phyloP scores from a whole-genome alignment of 2,329 filamentous ascomycete species.

The Sporothrix variecibatus region DNA sequence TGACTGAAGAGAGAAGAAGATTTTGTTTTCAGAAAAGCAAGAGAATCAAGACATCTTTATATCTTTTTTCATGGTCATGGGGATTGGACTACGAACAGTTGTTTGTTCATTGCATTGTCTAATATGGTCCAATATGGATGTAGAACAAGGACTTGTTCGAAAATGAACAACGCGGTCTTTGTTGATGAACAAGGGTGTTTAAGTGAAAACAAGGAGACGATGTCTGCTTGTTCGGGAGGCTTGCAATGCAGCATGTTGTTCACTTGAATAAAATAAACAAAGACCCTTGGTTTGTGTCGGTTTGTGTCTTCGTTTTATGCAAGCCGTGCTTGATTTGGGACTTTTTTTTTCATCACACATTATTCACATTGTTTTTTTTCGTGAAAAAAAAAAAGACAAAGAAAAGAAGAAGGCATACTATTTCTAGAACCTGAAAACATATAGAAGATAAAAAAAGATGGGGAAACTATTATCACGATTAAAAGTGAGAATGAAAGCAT shows the following conservation, averaged over 20 bases:
- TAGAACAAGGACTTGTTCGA: neutral
- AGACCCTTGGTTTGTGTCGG: neutral
- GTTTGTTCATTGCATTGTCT: neutral
- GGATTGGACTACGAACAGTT: neutral
- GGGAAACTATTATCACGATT: neutral
- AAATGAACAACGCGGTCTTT: neutral
- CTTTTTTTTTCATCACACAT: neutral
- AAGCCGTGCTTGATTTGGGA: neutral
- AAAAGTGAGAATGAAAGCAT: neutral
- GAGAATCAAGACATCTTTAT: neutral
- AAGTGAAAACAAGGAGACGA: neutral
- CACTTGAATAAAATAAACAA: neutral
- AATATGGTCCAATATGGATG: neutral
- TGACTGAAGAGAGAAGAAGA: slow-evolving; percentile 11
- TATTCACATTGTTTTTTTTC: neutral
- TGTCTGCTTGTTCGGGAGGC: neutral
- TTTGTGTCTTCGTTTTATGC: neutral
- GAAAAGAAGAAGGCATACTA: neutral
- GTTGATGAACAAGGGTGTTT: neutral
- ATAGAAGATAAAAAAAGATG: neutral
- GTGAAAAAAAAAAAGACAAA: neutral
- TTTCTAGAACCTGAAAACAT: neutral
- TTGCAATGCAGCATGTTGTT: neutral
- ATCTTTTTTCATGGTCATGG: neutral
- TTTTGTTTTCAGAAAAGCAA: neutral